Conservation (phyloP, 2,329 filamentous ascomycete species). For the Colletotrichum australisinense region DNA sequence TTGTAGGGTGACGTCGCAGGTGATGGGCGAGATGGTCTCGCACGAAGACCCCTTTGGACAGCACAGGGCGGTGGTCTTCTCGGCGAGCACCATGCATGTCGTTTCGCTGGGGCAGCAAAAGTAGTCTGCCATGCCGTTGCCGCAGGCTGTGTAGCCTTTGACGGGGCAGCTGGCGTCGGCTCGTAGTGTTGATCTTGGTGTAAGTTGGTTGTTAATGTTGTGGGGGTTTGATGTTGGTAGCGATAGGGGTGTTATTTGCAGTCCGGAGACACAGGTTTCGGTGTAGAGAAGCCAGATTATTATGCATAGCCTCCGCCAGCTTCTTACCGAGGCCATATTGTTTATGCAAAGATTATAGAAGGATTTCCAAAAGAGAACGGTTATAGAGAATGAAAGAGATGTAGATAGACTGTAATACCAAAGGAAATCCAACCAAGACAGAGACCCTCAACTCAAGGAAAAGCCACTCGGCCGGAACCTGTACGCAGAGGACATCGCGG, state of each 20-base stretch:
- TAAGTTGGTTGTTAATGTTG: neutral
- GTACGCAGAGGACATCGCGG: neutral
- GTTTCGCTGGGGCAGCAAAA: slow-evolving; percentile 73
- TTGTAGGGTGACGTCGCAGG: slow-evolving; percentile 72
- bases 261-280: neutral
- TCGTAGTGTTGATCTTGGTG: slow-evolving; percentile 2
- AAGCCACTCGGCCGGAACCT: slow-evolving; percentile 10
- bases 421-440: neutral
- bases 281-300: slow-evolving; percentile 17
- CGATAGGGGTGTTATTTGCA: neutral
- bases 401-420: neutral
- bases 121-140: slow-evolving; percentile 61
- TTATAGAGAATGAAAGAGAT: neutral
- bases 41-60: slow-evolving; percentile 72
- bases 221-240: neutral
- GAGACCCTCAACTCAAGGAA: neutral
- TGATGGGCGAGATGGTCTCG: slow-evolving; percentile 68
- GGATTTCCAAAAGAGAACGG: neutral
- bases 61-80: slow-evolving; percentile 74
- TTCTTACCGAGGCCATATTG: slow-evolving; percentile 2
- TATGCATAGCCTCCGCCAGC: slow-evolving; percentile 13
- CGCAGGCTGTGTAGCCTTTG: slow-evolving; percentile 23
- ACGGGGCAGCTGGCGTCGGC: slow-evolving; percentile 27
- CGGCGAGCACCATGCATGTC: slow-evolving; percentile 71
- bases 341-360: neutral